Evolutionary conservation across 129 eudicot genomes (phyloP), one percentile per base, ranked within the genome.

Genomic region (Glebionis coronaria): DNA sequence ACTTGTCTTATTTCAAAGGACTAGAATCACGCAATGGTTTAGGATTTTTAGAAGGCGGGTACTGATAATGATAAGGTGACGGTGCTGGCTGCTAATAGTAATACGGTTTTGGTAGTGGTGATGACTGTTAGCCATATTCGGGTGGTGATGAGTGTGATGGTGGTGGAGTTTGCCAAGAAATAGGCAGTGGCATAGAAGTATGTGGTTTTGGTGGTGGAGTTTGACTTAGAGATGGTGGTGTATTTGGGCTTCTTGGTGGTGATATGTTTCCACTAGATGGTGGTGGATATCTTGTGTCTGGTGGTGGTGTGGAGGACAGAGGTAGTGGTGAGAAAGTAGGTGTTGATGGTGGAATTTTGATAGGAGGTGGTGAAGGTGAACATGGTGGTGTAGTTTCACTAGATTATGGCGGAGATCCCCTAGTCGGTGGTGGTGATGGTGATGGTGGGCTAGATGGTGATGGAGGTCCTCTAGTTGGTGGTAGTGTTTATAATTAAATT

Each of bases 81-180:
- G 59, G 59, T 54, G 59, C 29, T 54, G 59, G 59, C 27, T 18
- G 59, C 21, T 54, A 29, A 54, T 56, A 21, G 15, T 52, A 53
- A 13, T 18, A 19, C n/a, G 72, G 63, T 53, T 10, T 8, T 54
- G 73, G 73, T 19, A 29, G 64, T 53, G 72, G n/a, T n/a, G n/a
- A n/a, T n/a, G n/a, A n/a, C n/a, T n/a, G n/a, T n/a, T n/a, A n/a
- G n/a, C n/a, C n/a, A n/a, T n/a, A n/a, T n/a, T n/a, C n/a, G n/a
- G n/a, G n/a, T n/a, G n/a, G n/a, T n/a, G n/a, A n/a, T n/a, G n/a
- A n/a, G n/a, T n/a, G n/a, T 55, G 31, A 10, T 57, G 64, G 61
- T 12, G 59, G 69, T 12, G 61, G 70, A 47, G 42, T 19, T 16
- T 46, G n/a, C 9, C 15, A 15, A 11, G 70, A 53, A 40, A 31